Percentiles rank a stretch among this genome's conserved stretches.
phyloP scores from a whole-genome alignment of 441 rosid species.

The Brassica balearica region DNA sequence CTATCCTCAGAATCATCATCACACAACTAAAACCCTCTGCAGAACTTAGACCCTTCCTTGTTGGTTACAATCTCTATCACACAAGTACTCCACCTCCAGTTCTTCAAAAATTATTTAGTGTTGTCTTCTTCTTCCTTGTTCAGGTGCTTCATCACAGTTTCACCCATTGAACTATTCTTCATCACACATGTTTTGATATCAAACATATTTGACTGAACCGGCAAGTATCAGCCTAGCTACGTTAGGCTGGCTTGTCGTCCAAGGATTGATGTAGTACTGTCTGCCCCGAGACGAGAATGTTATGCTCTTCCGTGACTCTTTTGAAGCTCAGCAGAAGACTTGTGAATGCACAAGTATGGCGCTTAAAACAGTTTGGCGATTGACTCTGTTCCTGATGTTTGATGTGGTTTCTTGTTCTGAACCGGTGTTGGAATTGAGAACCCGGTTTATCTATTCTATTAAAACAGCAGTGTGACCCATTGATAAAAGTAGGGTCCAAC shows the following conservation, averaged over 20 bases:
- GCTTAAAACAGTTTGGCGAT: background rate
- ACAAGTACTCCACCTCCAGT: background rate
- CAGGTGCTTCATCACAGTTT: background rate
- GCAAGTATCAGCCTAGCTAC: no score
- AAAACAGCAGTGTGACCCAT: no score
- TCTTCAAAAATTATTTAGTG: background rate
- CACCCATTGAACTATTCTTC: background rate
- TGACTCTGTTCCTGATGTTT: conserved; percentile 13
- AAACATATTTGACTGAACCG: background rate
- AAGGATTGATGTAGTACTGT: no score
- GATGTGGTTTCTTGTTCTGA: conserved; percentile 7
- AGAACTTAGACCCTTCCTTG: background rate
- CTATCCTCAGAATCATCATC: background rate
- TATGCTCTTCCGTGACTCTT: background rate
- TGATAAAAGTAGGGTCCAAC: no score
- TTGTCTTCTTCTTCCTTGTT: background rate
- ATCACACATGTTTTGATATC: background rate
- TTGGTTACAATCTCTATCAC: background rate
- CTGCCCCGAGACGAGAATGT: no score
- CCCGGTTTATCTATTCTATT: background rate
- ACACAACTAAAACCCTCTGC: background rate
- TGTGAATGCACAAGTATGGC: conserved; percentile 8
- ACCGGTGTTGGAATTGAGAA: conserved; percentile 1
- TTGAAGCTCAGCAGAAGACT: conserved; percentile 8
- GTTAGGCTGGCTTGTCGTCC: no score